These are phyloP conservation scores for Cyberlindnera xylosilytica DNA, from an alignment of 805 yeast species.

Conservation along the genomic window DNA sequence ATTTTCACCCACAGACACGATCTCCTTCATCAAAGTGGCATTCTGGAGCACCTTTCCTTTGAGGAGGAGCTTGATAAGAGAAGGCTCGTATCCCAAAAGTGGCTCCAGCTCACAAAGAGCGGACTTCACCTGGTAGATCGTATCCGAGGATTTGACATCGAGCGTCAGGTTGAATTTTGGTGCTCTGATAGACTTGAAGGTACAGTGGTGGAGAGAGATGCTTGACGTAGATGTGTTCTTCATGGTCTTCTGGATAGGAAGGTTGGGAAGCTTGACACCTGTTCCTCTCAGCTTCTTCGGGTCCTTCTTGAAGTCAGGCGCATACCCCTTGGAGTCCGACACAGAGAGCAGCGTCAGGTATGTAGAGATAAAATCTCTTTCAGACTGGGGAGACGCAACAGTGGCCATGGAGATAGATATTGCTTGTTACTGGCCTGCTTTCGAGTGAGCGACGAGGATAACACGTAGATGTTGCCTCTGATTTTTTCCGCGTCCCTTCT, in stretches of 20 bases:
- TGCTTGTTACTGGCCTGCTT: too few species aligned
- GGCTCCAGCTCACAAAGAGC: slow-evolving; percentile 26
- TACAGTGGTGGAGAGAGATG: slow-evolving; percentile 20
- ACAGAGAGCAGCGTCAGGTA: slow-evolving; percentile 21
- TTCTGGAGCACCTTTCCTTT: slow-evolving; percentile 65
- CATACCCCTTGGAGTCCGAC: slow-evolving; percentile 9
- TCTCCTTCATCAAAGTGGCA: slow-evolving; percentile 35
- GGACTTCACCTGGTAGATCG: slow-evolving; percentile 33
- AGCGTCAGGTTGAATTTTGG: slow-evolving; percentile 56
- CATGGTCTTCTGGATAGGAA: slow-evolving; percentile 33
- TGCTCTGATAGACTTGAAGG: slow-evolving; percentile 64
- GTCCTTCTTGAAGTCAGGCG: slow-evolving; percentile 15
- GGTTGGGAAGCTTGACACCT: slow-evolving; percentile 37
- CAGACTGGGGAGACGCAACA: slow-evolving; percentile 13
- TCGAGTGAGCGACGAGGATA: too few species aligned
- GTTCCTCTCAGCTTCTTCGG: slow-evolving; percentile 9
- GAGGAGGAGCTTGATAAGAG: slow-evolving; percentile 47
- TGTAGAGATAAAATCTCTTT: slow-evolving; percentile 19
- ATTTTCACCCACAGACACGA: slow-evolving; percentile 26
- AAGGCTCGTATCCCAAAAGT: slow-evolving; percentile 32
- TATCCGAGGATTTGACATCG: slow-evolving; percentile 26
- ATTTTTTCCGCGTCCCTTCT: too few species aligned
- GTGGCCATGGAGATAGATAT: slow-evolving; percentile 13
- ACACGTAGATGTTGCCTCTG: too few species aligned
- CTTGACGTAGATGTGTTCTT: neutral